Base-by-base conservation (phyloP, 2,329 filamentous ascomycete genomes). In the Xylaria digitata region DNA sequence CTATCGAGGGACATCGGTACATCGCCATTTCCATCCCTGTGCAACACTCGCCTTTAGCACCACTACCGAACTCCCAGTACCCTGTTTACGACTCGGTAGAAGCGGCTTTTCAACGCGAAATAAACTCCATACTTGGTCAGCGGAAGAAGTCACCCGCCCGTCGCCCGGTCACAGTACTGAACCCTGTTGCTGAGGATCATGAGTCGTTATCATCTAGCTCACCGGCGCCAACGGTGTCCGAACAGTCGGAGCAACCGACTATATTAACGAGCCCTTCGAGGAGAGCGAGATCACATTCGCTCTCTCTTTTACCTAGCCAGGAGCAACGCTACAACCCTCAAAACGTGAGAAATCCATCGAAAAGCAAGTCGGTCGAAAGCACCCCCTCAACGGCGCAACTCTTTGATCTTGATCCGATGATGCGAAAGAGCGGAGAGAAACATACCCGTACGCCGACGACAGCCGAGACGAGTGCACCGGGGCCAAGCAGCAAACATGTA, bases 1-100 rank as follows among this genome's bases (percentile, higher is more conserved):
- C 86, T 0, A 84, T 76, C 6, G 82, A 79, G 2, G 87, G 87
- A 1, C 80, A 86, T 72, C 81, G 85, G 4, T 84, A 89, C 71
- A 88, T 89, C 69, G 85, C 86, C 65, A 89, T 89, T 58, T 88
- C 86, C 0, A 88, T 89, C 50, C 87, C 87, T 1, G 66, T 84
- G 13, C 82, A 86, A 69, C 78, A 85, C 64, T 82, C 81, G 5
- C 81, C 85, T 23, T 76, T 84, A 49, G 80, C 78, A 2, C 69
- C 73, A 6, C 67, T 72, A 21, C 55, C 71, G 30, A 62, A 69
- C 30, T 71, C 74, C 43, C 75, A 75, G 53, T 71, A 75, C 32
- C 70, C 72, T 13, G 60, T 69, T 43, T 67, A 71, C 57, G 63
- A 70, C 30, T 65, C 69, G 1, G 52, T 61, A 37, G 67, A 72